Evolutionary conservation across 768 basidiomycete genomes (phyloP).

Genomic region (Panaeolus cyanescens): DNA sequence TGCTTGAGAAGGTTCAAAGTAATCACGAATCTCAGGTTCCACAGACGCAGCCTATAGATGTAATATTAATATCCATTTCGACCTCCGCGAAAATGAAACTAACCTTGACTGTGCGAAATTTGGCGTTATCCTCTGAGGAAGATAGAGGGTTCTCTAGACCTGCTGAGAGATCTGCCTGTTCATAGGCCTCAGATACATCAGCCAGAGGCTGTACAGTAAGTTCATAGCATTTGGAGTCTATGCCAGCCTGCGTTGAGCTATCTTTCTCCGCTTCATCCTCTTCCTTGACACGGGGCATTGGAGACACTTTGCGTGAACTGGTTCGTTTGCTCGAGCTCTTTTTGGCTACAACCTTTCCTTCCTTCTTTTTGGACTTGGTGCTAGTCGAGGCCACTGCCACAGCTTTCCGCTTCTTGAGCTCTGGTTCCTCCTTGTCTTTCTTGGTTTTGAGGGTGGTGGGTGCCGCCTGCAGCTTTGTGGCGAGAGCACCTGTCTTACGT

Average conservation of each 20-base stretch:
- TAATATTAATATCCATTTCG: constrained; percentile 14
- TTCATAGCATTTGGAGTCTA: constrained; percentile 79
- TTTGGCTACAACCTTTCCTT: constrained; percentile 28
- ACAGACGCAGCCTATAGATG: constrained; percentile 48
- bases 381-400: constrained; percentile 50
- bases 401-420: constrained; percentile 57
- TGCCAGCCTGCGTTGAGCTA: constrained; percentile 49
- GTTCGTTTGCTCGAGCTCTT: constrained; percentile 39
- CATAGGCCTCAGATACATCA: constrained; percentile 74
- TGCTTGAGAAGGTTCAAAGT: constrained; percentile 41
- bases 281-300: constrained; percentile 58
- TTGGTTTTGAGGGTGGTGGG: constrained; percentile 47
- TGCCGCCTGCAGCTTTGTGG: constrained; percentile 49
- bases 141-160: constrained; percentile 31
- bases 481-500: constrained; percentile 61
- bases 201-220: constrained; percentile 78
- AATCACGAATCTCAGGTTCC: constrained; percentile 61
- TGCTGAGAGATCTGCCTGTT: constrained; percentile 28
- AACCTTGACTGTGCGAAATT: constrained; percentile 51
- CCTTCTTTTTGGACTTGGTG: constrained; percentile 33
- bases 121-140: constrained; percentile 30
- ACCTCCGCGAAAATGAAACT: constrained; percentile 18
- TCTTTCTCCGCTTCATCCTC: constrained; percentile 44
- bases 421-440: constrained; percentile 35
- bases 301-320: constrained; percentile 48